Percentiles rank a stretch among this genome's conserved stretches.
Evolutionary conservation across 1,139 yeast genomes (phyloP).

Genomic region (Hansenula anomala): DNA sequence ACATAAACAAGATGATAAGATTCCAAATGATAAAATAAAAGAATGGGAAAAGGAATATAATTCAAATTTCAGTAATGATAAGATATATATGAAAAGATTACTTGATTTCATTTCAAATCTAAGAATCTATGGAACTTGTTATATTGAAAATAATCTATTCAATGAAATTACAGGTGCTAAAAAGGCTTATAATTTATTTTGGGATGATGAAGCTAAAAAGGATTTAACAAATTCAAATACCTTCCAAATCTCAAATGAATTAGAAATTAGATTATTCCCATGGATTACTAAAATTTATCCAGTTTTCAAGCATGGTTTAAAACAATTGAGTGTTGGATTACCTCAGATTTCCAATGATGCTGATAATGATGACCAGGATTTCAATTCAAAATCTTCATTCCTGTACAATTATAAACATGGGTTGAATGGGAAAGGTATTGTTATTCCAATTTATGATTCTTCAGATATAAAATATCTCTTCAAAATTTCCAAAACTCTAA

Average conservation of each 20-base stretch:
- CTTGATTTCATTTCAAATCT: constrained; percentile 10
- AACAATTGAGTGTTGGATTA: constrained; percentile 3
- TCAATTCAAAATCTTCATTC: constrained; percentile 6
- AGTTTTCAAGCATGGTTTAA: constrained; percentile 7
- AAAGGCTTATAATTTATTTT: constrained; percentile 3
- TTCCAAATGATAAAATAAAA: constrained; percentile 1
- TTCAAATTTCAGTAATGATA: background rate
- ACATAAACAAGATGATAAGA: background rate
- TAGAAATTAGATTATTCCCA: constrained; percentile 11
- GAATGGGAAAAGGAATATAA: constrained; percentile 6
- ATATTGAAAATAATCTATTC: constrained; percentile 9
- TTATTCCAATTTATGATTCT: constrained; percentile 1
- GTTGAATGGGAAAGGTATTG: constrained; percentile 5
- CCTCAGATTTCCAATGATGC: constrained; percentile 8
- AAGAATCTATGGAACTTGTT: constrained; percentile 13
- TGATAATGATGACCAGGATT: constrained; percentile 7
- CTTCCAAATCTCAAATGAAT: constrained; percentile 10
- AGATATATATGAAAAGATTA: constrained; percentile 2
- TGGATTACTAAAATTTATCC: constrained; percentile 14
- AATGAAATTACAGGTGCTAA: constrained; percentile 4
- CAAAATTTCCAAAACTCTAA: background rate
- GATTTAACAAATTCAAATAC: background rate
- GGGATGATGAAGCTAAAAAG: constrained; percentile 8
- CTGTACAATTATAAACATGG: constrained; percentile 4
- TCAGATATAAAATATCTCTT: background rate